Evolutionary conservation across 2,329 filamentous ascomycete genomes (phyloP).

Genomic region (Pseudonectria foliicola): DNA sequence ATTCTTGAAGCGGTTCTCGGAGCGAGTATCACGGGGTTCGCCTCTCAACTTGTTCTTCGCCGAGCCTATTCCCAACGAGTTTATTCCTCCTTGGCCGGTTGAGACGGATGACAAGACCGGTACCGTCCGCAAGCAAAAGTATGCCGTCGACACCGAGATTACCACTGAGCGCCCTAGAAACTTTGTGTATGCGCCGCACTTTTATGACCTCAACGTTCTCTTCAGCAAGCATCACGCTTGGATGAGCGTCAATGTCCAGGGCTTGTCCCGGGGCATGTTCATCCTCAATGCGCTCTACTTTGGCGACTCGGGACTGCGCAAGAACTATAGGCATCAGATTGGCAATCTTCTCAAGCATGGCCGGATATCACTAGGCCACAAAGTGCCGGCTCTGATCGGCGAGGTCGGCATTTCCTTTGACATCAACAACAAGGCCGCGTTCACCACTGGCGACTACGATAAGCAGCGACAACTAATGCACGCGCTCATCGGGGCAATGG

Average conservation of each 20-base stretch:
- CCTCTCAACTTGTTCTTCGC: slow-evolving; percentile 28
- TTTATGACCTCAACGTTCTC: slow-evolving; percentile 36
- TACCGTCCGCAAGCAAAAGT: slow-evolving; percentile 10
- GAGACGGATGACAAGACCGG: slow-evolving; percentile 8
- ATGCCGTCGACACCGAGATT: slow-evolving; percentile 23
- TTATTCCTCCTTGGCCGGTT: slow-evolving; percentile 30
- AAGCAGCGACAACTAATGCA: slow-evolving; percentile 33
- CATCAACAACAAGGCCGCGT: slow-evolving; percentile 30
- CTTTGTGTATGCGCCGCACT: slow-evolving; percentile 36
- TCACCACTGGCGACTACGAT: slow-evolving; percentile 31
- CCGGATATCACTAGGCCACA: slow-evolving; percentile 22
- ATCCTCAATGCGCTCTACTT: slow-evolving; percentile 34
- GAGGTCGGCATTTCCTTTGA: slow-evolving; percentile 36
- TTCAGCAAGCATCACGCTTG: slow-evolving; percentile 29
- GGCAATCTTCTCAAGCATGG: slow-evolving; percentile 29
- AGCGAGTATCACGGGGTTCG: slow-evolving; percentile 25
- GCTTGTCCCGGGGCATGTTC: slow-evolving; percentile 32
- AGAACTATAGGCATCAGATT: slow-evolving; percentile 33
- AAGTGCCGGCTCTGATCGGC: slow-evolving; percentile 31
- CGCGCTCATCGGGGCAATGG: slow-evolving; percentile 33
- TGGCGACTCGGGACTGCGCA: slow-evolving; percentile 27
- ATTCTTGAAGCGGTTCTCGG: slow-evolving; percentile 30
- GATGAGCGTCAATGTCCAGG: slow-evolving; percentile 36
- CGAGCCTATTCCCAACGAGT: slow-evolving; percentile 35
- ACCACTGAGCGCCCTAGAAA: slow-evolving; percentile 21